Evolutionary conservation across 495 filamentous ascomycete genomes (phyloP).

Genomic region (Xylaria sp.): DNA sequence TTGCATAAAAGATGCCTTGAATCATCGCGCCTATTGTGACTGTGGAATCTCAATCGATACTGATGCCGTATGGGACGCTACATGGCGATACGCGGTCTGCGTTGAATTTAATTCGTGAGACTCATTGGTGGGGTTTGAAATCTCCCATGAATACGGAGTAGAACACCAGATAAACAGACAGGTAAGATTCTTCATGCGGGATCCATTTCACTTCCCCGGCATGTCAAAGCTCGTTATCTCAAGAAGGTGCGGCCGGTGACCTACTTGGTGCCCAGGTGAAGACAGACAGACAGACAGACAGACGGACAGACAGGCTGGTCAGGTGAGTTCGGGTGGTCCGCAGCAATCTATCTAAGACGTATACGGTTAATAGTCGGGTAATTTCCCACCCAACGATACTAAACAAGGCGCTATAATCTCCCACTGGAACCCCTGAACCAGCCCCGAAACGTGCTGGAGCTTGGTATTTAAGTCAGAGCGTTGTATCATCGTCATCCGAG

Average conservation of each 20-base stretch:
- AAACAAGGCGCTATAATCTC: constrained; percentile 15
- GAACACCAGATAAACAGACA: neutral
- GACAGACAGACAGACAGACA: no score
- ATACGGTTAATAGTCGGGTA: constrained; percentile 14
- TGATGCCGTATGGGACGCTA: constrained; percentile 19
- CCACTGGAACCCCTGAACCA: constrained; percentile 8
- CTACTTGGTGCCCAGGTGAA: no score
- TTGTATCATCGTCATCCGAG: neutral
- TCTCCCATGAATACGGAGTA: no score
- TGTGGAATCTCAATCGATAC: constrained; percentile 2
- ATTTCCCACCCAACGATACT: neutral
- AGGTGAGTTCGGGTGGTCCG: constrained; percentile 1
- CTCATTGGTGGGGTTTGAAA: no score
- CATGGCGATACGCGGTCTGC: constrained; percentile 16
- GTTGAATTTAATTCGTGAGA: no score
- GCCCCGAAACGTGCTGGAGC: neutral
- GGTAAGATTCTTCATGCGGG: neutral
- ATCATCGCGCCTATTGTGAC: constrained; percentile 65
- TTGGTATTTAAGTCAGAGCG: constrained; percentile 13
- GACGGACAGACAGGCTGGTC: no score
- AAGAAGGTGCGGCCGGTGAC: no score
- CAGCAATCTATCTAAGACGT: neutral
- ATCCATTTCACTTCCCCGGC: neutral
- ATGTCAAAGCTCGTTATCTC: neutral
- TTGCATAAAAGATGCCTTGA: constrained; percentile 93